Evolutionary conservation across 257 asterid species (phyloP).

Genomic region (Capsicum chinense): DNA sequence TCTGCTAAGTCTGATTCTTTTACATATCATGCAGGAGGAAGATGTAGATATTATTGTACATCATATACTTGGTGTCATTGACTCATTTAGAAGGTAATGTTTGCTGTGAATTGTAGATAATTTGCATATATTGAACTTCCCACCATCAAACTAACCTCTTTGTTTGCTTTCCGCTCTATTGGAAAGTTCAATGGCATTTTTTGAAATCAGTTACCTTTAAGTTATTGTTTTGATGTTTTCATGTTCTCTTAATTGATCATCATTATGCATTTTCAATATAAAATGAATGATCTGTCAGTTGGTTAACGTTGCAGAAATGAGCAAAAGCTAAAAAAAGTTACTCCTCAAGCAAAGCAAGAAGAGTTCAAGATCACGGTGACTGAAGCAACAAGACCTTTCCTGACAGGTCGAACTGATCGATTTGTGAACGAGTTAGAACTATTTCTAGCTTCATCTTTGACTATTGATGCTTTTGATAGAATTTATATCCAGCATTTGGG

Average conservation of each 20-base stretch:
- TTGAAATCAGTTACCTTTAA: slow-evolving; percentile 16
- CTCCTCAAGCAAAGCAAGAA: slow-evolving; percentile 50
- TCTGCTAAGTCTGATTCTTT: slow-evolving; percentile 20
- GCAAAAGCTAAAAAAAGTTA: slow-evolving; percentile 35
- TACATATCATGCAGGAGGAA: slow-evolving; percentile 61
- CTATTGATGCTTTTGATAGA: slow-evolving; percentile 66
- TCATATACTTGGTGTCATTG: slow-evolving; percentile 68
- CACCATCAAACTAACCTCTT: background rate
- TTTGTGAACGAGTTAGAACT: slow-evolving; percentile 66
- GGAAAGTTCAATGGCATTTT: slow-evolving; percentile 7
- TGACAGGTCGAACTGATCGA: slow-evolving; percentile 65
- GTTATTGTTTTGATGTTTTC: background rate
- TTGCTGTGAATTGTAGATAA: background rate
- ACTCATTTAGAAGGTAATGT: slow-evolving; percentile 63
- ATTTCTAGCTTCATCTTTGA: slow-evolving; percentile 76
- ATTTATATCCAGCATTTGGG: slow-evolving; percentile 63
- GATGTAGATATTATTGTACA: slow-evolving; percentile 73
- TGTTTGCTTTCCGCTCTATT: background rate
- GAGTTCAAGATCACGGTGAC: slow-evolving; percentile 51
- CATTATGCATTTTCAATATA: background rate
- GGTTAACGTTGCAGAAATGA: slow-evolving; percentile 53
- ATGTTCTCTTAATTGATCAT: background rate
- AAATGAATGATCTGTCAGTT: background rate
- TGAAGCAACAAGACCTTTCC: slow-evolving; percentile 64
- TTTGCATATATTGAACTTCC: background rate